Conservation (phyloP, 768 basidiomycete species). For the Albatrellus ellisii region DNA sequence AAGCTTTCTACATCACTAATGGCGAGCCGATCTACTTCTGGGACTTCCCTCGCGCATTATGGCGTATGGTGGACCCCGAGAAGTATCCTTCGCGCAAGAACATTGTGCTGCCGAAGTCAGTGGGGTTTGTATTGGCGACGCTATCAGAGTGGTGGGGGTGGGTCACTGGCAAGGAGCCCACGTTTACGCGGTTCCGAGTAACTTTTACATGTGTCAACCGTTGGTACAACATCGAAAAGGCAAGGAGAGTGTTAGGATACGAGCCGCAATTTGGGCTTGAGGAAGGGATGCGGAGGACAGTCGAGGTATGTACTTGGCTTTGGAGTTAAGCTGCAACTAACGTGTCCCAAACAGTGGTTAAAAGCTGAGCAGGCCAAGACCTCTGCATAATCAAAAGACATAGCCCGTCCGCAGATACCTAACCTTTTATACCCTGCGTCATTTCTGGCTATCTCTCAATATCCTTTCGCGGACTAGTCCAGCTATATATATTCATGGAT, state of each 20-base stretch:
- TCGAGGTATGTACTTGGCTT: slow-evolving; percentile 43
- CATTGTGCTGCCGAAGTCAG: slow-evolving; percentile 38
- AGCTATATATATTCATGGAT: no score
- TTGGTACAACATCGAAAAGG: slow-evolving; percentile 93
- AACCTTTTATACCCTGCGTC: background rate
- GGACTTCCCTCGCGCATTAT: slow-evolving; percentile 81
- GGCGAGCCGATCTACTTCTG: slow-evolving; percentile 95
- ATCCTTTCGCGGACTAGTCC: no score
- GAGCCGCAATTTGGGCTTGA: slow-evolving; percentile 82
- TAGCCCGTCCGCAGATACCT: no score
- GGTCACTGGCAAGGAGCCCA: slow-evolving; percentile 65
- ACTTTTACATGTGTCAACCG: slow-evolving; percentile 65
- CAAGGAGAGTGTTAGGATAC: slow-evolving; percentile 83
- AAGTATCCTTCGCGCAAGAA: slow-evolving; percentile 40
- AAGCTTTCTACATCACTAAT: slow-evolving; percentile 94
- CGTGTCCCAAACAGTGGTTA: slow-evolving; percentile 10
- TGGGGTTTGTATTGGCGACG: slow-evolving; percentile 63
- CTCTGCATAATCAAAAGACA: background rate
- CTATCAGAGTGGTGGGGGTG: slow-evolving; percentile 63
- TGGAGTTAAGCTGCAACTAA: background rate
- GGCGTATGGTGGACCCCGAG: slow-evolving; percentile 35
- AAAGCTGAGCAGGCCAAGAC: slow-evolving; percentile 12
- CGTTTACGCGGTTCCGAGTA: slow-evolving; percentile 80
- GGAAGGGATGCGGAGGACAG: slow-evolving; percentile 72
- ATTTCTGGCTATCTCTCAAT: no score